A percentile compares a stretch with the other conserved stretches of the same genome.
Evolutionary conservation across 768 basidiomycete species (phyloP).

Genomic region (Filobasidium floriforme): DNA sequence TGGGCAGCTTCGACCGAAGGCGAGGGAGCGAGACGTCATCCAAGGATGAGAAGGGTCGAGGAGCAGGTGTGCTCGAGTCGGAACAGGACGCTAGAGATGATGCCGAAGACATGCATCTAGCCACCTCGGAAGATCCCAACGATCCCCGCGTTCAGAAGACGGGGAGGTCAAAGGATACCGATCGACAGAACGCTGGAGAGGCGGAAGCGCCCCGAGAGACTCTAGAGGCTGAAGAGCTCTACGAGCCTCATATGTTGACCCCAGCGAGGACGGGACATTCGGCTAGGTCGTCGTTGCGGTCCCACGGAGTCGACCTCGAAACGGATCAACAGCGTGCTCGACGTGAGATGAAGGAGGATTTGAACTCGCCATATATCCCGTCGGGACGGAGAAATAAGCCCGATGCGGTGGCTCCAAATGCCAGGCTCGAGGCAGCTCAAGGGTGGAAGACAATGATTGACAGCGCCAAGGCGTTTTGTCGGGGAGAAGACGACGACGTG

Average conservation of each 20-base stretch:
- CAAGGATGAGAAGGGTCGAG: not conserved
- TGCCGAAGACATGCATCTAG: not conserved
- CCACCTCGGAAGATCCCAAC: not conserved
- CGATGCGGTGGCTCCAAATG: constrained; percentile 23
- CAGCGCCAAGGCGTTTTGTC: not conserved
- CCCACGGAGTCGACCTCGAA: not conserved
- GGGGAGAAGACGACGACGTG: constrained; percentile 3
- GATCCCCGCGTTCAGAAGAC: constrained; percentile 2
- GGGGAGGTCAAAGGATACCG: not conserved
- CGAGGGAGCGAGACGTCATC: not conserved
- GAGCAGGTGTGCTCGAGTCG: not conserved
- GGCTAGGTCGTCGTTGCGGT: not conserved
- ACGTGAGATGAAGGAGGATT: constrained; percentile 28
- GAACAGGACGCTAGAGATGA: not conserved
- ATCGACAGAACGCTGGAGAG: not conserved
- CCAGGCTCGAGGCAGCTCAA: constrained; percentile 25
- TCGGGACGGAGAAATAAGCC: constrained; percentile 21
- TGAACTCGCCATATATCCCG: constrained; percentile 37
- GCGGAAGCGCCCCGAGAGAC: not conserved
- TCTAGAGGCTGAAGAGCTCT: not conserved
- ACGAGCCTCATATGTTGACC: not conserved
- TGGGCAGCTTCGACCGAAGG: not conserved
- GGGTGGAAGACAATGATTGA: constrained; percentile 10
- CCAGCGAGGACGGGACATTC: not conserved
- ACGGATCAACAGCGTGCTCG: constrained; percentile 12